Evolutionary conservation across 768 basidiomycete genomes (phyloP).

Genomic region (Boletales sp.): DNA sequence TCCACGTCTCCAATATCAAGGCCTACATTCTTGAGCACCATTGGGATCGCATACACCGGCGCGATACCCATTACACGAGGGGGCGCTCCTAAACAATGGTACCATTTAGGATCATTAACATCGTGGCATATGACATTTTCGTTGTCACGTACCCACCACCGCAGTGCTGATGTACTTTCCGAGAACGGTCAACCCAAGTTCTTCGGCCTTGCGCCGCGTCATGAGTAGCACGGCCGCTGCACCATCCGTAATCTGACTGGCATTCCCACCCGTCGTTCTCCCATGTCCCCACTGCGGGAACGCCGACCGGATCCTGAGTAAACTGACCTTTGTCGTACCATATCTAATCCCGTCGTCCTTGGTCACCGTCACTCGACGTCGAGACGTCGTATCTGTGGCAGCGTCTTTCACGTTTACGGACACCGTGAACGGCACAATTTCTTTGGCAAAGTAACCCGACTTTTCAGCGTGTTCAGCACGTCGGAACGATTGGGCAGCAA

Average conservation of each 20-base stretch:
- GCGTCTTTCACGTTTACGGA: conserved; percentile 59
- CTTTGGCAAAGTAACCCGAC: conserved; percentile 57
- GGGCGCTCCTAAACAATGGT: conserved; percentile 46
- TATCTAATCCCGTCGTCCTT: conserved; percentile 78
- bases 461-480: conserved; percentile 74
- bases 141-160: conserved; percentile 49
- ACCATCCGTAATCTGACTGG: conserved; percentile 82
- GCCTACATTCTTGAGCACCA: conserved; percentile 64
- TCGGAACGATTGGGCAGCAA: conserved; percentile 72
- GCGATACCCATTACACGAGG: conserved; percentile 90
- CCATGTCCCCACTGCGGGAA: conserved; percentile 80
- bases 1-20: conserved; percentile 69
- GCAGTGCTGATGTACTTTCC: conserved; percentile 76
- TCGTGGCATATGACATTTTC: not conserved
- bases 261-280: conserved; percentile 81
- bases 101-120: not conserved
- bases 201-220: conserved; percentile 75
- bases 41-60: conserved; percentile 80
- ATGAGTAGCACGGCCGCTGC: conserved; percentile 80
- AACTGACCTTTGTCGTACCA: conserved; percentile 63
- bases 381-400: conserved; percentile 42
- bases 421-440: conserved; percentile 77
- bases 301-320: conserved; percentile 65
- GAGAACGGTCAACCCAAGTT: conserved; percentile 67
- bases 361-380: conserved; percentile 49